phyloP scores from a whole-genome alignment of 768 basidiomycete genomes.

The Boletus reticulatus region DNA sequence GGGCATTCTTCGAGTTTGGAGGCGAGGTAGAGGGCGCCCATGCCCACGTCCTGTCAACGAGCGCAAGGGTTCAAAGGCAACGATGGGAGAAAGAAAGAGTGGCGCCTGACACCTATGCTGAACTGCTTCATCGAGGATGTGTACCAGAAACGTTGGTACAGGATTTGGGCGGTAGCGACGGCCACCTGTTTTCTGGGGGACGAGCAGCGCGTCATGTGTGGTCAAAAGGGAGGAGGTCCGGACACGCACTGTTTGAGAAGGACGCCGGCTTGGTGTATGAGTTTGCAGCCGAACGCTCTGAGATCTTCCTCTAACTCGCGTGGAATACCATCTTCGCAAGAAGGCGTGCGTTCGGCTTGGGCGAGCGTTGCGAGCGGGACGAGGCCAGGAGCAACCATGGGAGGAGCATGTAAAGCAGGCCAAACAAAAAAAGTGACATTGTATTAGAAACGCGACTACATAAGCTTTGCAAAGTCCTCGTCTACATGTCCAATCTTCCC shows the following conservation, averaged over 20 bases:
- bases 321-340: conserved; percentile 78
- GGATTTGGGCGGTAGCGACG: conserved; percentile 92
- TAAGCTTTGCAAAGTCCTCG: background rate
- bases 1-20: conserved; percentile 94
- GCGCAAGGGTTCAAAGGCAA: background rate
- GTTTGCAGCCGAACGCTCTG: conserved; percentile 86
- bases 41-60: conserved; percentile 68
- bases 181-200: conserved; percentile 86
- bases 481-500: conserved; percentile 28
- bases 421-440: conserved; percentile 18
- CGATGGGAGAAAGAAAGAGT: conserved; percentile 14
- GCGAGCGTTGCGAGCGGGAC: conserved; percentile 81
- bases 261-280: conserved; percentile 93
- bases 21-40: conserved; percentile 85
- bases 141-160: conserved; percentile 97
- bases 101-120: conserved; percentile 74
- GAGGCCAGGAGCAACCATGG: conserved; percentile 47
- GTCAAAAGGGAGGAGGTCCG: background rate
- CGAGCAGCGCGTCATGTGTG: conserved; percentile 4
- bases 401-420: conserved; percentile 9
- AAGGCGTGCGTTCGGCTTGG: conserved; percentile 81
- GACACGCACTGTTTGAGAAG: conserved; percentile 79
- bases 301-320: conserved; percentile 83
- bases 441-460: too few relatives aligned
- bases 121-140: conserved; percentile 94